Percentiles rank a stretch among this genome's conserved stretches.
Evolutionary conservation across 129 eudicot genomes (phyloP).

Genomic region (Erigeron canadensis): DNA sequence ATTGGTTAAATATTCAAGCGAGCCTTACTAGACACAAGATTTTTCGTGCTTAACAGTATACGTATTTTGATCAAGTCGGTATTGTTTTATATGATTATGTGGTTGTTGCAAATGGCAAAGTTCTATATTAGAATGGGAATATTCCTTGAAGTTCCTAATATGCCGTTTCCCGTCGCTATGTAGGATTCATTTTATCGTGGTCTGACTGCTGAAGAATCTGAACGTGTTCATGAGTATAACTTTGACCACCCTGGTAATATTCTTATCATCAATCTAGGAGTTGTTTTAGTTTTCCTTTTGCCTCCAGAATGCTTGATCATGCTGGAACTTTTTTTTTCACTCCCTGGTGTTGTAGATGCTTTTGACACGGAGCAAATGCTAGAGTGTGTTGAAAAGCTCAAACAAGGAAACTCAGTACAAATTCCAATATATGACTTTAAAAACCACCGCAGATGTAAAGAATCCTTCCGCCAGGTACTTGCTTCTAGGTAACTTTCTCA

Average conservation of each 20-base stretch:
- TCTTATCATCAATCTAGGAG: not conserved
- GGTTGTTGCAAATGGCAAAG: not conserved
- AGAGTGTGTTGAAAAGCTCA: conserved; percentile 77
- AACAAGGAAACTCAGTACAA: conserved; percentile 72
- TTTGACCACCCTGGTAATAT: conserved; percentile 97
- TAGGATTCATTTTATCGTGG: conserved; percentile 99
- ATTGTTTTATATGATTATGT: too few relatives aligned
- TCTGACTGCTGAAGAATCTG: conserved; percentile 76
- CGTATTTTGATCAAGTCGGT: not conserved
- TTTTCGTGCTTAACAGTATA: not conserved
- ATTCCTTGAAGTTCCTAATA: conserved; percentile 18
- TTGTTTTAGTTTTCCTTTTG: conserved; percentile 13
- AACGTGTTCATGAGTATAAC: conserved; percentile 82
- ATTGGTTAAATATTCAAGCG: not conserved
- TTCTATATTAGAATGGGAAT: conserved; percentile 15
- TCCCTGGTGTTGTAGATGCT: conserved; percentile 65
- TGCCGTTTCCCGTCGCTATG: conserved; percentile 4
- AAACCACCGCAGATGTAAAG: conserved; percentile 78
- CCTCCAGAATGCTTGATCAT: not conserved
- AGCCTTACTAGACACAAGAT: not conserved
- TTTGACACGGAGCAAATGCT: conserved; percentile 97
- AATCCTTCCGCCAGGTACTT: conserved; percentile 85
- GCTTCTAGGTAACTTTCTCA: not conserved
- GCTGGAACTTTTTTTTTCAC: not conserved
- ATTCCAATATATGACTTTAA: conserved; percentile 94